Evolutionary conservation across 805 yeast species (phyloP).

Genomic region (Zygoascus bituminiphila): DNA sequence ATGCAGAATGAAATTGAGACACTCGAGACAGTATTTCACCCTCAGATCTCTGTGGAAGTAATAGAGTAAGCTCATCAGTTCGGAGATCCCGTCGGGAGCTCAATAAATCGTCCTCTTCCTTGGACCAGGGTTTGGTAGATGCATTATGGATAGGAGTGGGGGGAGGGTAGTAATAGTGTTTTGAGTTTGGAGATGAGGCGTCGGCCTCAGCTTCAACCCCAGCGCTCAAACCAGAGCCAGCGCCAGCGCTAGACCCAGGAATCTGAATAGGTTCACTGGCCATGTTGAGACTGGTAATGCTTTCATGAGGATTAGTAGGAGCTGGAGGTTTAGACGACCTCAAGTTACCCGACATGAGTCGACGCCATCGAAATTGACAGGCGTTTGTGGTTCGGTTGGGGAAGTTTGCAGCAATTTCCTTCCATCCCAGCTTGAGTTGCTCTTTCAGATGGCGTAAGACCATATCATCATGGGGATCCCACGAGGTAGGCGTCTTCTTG

Average conservation of each 20-base stretch:
- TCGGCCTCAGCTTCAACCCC: no score
- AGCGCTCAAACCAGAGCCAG: conserved; percentile 6
- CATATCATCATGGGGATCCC: conserved; percentile 75
- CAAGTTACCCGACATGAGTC: conserved; percentile 43
- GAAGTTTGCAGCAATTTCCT: conserved; percentile 74
- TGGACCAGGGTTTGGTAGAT: conserved; percentile 31
- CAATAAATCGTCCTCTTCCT: conserved; percentile 66
- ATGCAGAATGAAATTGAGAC: conserved; percentile 1
- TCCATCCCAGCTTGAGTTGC: conserved; percentile 79
- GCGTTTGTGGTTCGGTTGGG: conserved; percentile 80
- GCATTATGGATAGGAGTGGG: neutral
- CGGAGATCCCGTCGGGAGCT: conserved; percentile 46
- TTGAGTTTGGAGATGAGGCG: conserved; percentile 9
- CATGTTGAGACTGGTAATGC: neutral
- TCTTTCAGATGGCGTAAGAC: conserved; percentile 70
- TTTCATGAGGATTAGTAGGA: conserved; percentile 6
- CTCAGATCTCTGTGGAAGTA: conserved; percentile 66
- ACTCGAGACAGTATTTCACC: conserved; percentile 43
- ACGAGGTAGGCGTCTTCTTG: conserved; percentile 44
- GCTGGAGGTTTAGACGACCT: conserved; percentile 8
- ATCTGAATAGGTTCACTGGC: neutral
- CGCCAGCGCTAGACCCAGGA: neutral
- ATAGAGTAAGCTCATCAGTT: conserved; percentile 62
- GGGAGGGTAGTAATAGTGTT: neutral
- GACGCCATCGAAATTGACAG: conserved; percentile 83